A percentile compares a stretch with the other conserved stretches of the same genome.
Evolutionary conservation across 2,329 filamentous ascomycete genomes (phyloP).

Genomic region (Aspergillus fumigatus): DNA sequence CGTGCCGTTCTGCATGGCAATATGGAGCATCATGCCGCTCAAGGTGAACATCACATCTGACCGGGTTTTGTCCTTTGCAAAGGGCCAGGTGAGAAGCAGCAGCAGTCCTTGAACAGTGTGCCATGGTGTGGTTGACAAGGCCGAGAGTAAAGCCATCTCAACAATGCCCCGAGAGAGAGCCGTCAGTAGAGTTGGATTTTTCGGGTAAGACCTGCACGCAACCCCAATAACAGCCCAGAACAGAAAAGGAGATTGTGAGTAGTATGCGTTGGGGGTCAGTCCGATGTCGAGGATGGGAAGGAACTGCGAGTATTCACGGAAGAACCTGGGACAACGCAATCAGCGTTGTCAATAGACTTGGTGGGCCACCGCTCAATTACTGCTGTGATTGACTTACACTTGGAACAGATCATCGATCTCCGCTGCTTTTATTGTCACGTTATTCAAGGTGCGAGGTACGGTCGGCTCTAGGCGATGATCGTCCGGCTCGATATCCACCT

Average conservation of each 20-base stretch:
- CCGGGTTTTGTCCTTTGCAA: conserved; percentile 30
- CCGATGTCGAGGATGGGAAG: conserved; percentile 39
- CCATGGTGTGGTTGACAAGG: conserved; percentile 27
- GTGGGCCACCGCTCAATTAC: too few relatives aligned
- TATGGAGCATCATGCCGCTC: conserved; percentile 36
- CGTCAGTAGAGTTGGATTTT: conserved; percentile 36
- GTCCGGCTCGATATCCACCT: conserved; percentile 8
- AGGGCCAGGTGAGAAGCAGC: conserved; percentile 38
- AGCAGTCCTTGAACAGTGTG: conserved; percentile 35
- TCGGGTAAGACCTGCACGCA: conserved; percentile 33
- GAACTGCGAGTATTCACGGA: conserved; percentile 35
- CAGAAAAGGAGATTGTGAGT: conserved; percentile 70
- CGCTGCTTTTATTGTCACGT: conserved; percentile 22
- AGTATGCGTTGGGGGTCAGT: conserved; percentile 67
- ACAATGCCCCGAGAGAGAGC: conserved; percentile 31
- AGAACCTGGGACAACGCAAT: conserved; percentile 26
- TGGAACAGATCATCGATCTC: conserved; percentile 39
- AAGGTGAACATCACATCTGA: conserved; percentile 35
- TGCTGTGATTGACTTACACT: conserved; percentile 19
- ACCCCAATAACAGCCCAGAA: conserved; percentile 67
- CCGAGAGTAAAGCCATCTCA: conserved; percentile 35
- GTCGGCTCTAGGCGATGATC: conserved; percentile 18
- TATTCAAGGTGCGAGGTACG: conserved; percentile 27
- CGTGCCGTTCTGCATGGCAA: conserved; percentile 41
- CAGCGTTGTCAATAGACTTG: not conserved